phyloP scores from a whole-genome alignment of 2,329 filamentous ascomycete genomes.

The Arthrinium puccinioides region DNA sequence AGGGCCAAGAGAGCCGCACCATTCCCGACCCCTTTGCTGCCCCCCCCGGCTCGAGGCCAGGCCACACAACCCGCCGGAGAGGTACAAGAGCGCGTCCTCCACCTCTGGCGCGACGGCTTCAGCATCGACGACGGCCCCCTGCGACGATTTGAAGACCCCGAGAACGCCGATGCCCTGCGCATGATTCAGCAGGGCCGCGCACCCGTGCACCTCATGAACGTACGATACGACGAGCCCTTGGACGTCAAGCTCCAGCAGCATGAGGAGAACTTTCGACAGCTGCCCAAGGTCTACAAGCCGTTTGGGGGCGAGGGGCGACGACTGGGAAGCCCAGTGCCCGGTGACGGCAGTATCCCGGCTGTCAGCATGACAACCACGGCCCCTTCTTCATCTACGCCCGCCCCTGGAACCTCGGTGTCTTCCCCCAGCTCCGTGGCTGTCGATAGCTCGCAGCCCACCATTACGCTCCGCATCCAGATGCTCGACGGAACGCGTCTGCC shows the following conservation, averaged over 20 bases:
- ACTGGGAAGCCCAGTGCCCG: slow-evolving; percentile 71
- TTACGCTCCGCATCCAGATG: slow-evolving; percentile 70
- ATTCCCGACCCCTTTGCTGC: slow-evolving; percentile 53
- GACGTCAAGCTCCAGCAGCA: slow-evolving; percentile 75
- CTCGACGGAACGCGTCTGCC: slow-evolving; percentile 69
- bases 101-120: slow-evolving; percentile 79
- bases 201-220: slow-evolving; percentile 71
- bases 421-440: slow-evolving; percentile 31
- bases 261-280: slow-evolving; percentile 63
- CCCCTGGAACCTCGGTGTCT: slow-evolving; percentile 23
- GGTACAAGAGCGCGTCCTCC: slow-evolving; percentile 61
- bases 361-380: slow-evolving; percentile 26
- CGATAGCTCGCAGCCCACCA: slow-evolving; percentile 58
- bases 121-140: slow-evolving; percentile 77
- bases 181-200: slow-evolving; percentile 74
- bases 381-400: slow-evolving; percentile 20
- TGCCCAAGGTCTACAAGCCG: slow-evolving; percentile 69
- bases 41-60: slow-evolving; percentile 16
- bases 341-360: slow-evolving; percentile 30
- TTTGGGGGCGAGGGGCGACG: slow-evolving; percentile 67
- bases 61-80: slow-evolving; percentile 29
- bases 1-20: slow-evolving; percentile 62
- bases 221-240: slow-evolving; percentile 65
- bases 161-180: slow-evolving; percentile 61
- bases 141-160: slow-evolving; percentile 71